Conservation (phyloP, 192 early-diverging fungal genomes). For the Mycoemilia scoparia region DNA sequence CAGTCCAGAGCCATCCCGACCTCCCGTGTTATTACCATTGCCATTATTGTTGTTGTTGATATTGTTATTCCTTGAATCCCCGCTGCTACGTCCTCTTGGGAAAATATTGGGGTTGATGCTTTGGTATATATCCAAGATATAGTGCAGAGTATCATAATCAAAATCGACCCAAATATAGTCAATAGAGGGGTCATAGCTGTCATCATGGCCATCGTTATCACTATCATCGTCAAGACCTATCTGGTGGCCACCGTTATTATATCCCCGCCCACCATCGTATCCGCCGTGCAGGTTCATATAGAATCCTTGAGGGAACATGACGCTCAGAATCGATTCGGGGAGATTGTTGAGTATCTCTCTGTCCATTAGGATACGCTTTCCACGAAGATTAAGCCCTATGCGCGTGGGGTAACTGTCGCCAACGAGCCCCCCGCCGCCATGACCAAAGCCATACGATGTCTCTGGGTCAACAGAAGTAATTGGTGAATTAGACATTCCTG, state of each 20-base stretch:
- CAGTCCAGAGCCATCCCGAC: background rate
- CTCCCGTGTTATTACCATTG: background rate
- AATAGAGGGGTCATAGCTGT: constrained; percentile 3
- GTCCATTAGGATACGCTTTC: constrained; percentile 24
- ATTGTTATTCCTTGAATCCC: constrained; percentile 1
- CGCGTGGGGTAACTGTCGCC: constrained; percentile 21
- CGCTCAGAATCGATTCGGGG: constrained; percentile 27
- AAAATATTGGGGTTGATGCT: background rate
- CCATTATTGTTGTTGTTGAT: constrained; percentile 2
- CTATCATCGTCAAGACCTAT: constrained; percentile 7
- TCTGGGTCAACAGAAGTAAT: too few species aligned
- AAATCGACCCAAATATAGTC: constrained; percentile 32
- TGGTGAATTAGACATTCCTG: too few species aligned
- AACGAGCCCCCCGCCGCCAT: too few species aligned
- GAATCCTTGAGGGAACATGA: constrained; percentile 29
- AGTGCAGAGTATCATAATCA: constrained; percentile 27
- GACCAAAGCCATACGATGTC: too few species aligned
- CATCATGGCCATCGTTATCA: constrained; percentile 13
- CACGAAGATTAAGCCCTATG: constrained; percentile 20
- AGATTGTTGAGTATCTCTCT: constrained; percentile 28
- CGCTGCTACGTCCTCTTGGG: constrained; percentile 1
- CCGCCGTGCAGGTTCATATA: too few species aligned
- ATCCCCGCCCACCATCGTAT: constrained; percentile 16
- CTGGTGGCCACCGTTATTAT: constrained; percentile 11
- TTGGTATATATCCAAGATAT: constrained; percentile 24